A percentile compares a stretch with the other conserved stretches of the same genome.
Evolutionary conservation across 2,329 filamentous ascomycete genomes (phyloP).

Genomic region (Tolypocladium nubicola): DNA sequence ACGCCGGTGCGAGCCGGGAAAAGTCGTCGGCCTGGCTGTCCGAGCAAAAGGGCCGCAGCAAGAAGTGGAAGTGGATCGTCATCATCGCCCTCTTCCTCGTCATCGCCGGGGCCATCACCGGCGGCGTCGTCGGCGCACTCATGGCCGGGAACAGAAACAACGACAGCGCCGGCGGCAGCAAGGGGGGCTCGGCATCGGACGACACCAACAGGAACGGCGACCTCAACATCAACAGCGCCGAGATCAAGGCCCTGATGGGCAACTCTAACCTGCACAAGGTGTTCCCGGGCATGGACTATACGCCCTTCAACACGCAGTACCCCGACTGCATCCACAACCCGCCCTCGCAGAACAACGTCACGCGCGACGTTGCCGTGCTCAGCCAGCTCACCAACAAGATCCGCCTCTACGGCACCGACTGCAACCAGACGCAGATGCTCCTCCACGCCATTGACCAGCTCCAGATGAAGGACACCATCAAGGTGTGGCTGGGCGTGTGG

Average conservation of each 20-base stretch:
- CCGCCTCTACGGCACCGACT: slow-evolving; percentile 88
- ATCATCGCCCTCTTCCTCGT: slow-evolving; percentile 52
- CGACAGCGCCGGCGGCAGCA: slow-evolving; percentile 8
- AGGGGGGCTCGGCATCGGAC: slow-evolving; percentile 38
- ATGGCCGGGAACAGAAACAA: slow-evolving; percentile 41
- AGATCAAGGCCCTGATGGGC: slow-evolving; percentile 74
- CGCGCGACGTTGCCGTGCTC: slow-evolving; percentile 79
- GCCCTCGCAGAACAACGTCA: slow-evolving; percentile 89
- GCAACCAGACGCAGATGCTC: slow-evolving; percentile 94
- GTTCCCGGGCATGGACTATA: slow-evolving; percentile 93
- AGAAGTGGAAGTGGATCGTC: slow-evolving; percentile 61
- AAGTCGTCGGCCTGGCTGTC: slow-evolving; percentile 8
- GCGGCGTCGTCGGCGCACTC: slow-evolving; percentile 64
- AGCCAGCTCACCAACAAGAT: slow-evolving; percentile 83
- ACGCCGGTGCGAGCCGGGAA: slow-evolving; percentile 6
- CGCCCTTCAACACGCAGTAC: slow-evolving; percentile 82
- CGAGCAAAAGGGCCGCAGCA: slow-evolving; percentile 41
- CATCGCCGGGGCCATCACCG: slow-evolving; percentile 60
- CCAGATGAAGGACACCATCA: slow-evolving; percentile 60
- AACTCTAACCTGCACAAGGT: slow-evolving; percentile 81
- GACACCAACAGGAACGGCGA: slow-evolving; percentile 57
- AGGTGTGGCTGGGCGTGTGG: slow-evolving; percentile 93
- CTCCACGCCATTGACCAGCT: slow-evolving; percentile 71
- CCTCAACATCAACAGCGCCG: slow-evolving; percentile 59
- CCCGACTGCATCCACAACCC: slow-evolving; percentile 69